Percentiles rank a stretch among this genome's conserved stretches.
phyloP scores from a whole-genome alignment of 2,329 filamentous ascomycete genomes.

The Fusarium buharicum region DNA sequence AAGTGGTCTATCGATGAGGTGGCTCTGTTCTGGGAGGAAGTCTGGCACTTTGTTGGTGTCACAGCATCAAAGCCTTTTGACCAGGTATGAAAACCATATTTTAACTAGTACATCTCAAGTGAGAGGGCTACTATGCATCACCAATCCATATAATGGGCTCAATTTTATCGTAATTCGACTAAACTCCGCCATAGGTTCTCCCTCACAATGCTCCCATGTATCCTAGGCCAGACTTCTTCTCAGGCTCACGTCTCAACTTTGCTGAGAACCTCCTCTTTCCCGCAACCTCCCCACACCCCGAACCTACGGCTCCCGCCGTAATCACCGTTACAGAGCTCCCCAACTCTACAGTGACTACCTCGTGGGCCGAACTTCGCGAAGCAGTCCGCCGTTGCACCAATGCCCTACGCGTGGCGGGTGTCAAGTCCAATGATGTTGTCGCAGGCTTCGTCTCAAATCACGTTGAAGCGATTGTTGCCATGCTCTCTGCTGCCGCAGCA shows the following conservation, averaged over 20 bases:
- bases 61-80: conserved; percentile 72
- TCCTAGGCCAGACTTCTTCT: conserved; percentile 87
- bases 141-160: neutral
- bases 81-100: conserved; percentile 58
- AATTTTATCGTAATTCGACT: conserved; percentile 11
- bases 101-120: conserved; percentile 6
- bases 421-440: conserved; percentile 68
- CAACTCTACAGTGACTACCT: conserved; percentile 65
- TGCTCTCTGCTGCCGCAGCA: conserved; percentile 83
- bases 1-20: conserved; percentile 85
- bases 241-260: conserved; percentile 84
- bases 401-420: conserved; percentile 72
- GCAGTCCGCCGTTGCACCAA: conserved; percentile 78
- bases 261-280: conserved; percentile 95
- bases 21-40: conserved; percentile 82
- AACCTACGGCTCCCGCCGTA: conserved; percentile 73
- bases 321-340: conserved; percentile 83
- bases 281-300: conserved; percentile 50
- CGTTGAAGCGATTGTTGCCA: conserved; percentile 84
- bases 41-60: conserved; percentile 86
- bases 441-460: conserved; percentile 89
- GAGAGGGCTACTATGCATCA: conserved; percentile 6
- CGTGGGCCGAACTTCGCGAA: conserved; percentile 84
- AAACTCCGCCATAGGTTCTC: conserved; percentile 67
- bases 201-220: conserved; percentile 77